Evolutionary conservation across 306 rosid species (phyloP).

Genomic region (Vicia villosa): DNA sequence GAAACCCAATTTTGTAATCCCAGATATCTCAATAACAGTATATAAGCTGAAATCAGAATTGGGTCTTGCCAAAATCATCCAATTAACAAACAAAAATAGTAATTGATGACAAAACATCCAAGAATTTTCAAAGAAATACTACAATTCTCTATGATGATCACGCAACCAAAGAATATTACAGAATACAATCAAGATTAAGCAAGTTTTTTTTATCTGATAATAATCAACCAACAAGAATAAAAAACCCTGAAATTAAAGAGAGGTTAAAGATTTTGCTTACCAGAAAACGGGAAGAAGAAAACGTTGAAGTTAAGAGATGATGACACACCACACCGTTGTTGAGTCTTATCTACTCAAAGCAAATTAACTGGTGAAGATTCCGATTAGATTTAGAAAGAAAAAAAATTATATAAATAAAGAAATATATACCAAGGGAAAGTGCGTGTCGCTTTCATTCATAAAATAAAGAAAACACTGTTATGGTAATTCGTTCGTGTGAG

Average conservation of each 20-base stretch:
- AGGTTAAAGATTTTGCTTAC: constrained; percentile 30
- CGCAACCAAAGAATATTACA: constrained; percentile 17
- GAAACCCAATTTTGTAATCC: not conserved
- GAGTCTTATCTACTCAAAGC: constrained; percentile 62
- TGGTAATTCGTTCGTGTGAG: not conserved
- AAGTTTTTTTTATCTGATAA: constrained; percentile 18
- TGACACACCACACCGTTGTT: constrained; percentile 36
- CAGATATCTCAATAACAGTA: not conserved
- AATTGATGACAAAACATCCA: constrained; percentile 3
- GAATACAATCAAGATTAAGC: constrained; percentile 32
- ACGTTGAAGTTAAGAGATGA: constrained; percentile 36
- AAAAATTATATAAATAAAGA: not conserved
- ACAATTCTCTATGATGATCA: constrained; percentile 38
- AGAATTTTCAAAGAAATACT: constrained; percentile 4
- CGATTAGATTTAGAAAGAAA: constrained; percentile 39
- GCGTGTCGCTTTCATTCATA: not conserved
- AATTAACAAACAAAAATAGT: too few species aligned
- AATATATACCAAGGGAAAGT: not conserved
- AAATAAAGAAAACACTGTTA: not conserved
- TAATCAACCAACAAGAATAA: constrained; percentile 1
- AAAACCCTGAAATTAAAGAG: not conserved
- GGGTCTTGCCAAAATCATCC: constrained; percentile 18
- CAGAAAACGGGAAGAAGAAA: constrained; percentile 40
- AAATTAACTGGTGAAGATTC: constrained; percentile 53
- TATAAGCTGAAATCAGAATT: not conserved